These are phyloP conservation scores for Detonula confervacea DNA, from an alignment of 352 stramenopile species.

Conservation along the genomic window DNA sequence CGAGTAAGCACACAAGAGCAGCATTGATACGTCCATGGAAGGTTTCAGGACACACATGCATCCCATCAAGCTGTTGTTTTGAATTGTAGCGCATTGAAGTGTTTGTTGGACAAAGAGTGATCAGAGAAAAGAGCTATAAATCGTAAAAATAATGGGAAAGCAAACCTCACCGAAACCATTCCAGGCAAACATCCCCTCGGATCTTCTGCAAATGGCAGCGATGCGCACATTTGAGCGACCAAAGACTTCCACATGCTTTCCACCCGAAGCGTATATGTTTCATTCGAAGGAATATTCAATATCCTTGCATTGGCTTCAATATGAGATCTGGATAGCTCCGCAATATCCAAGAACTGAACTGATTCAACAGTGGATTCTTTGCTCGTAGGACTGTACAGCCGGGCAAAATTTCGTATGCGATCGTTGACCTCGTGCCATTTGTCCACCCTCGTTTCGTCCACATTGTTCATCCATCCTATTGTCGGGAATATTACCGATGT, in stretches of 20 bases:
- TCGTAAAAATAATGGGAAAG: not conserved
- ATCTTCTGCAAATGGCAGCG: slow-evolving; percentile 1
- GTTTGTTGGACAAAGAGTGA: not conserved
- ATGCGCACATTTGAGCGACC: slow-evolving; percentile 7
- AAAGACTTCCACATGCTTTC: slow-evolving; percentile 14
- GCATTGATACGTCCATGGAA: slow-evolving; percentile 16
- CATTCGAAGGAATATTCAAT: slow-evolving; percentile 1
- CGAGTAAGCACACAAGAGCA: slow-evolving; percentile 13
- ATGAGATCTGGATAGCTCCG: slow-evolving; percentile 5
- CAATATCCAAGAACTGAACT: slow-evolving; percentile 5
- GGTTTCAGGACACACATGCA: slow-evolving; percentile 17
- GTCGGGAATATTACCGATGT: slow-evolving; percentile 4
- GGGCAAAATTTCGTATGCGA: slow-evolving; percentile 15
- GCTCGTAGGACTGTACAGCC: not conserved
- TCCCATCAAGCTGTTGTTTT: slow-evolving; percentile 6
- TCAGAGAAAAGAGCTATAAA: not conserved
- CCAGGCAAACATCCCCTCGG: slow-evolving; percentile 6
- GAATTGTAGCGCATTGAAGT: not conserved
- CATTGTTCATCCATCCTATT: slow-evolving; percentile 13
- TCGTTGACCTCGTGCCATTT: slow-evolving; percentile 18
- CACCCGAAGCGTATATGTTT: slow-evolving; percentile 13
- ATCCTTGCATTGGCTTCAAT: slow-evolving; percentile 12
- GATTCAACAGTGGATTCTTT: not conserved
- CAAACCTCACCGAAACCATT: slow-evolving; percentile 13
- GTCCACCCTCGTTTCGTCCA: not conserved